A percentile compares a stretch with the other conserved stretches of the same genome.
Evolutionary conservation across 2,329 filamentous ascomycete species (phyloP).

Genomic region (Diaporthe helianthi): DNA sequence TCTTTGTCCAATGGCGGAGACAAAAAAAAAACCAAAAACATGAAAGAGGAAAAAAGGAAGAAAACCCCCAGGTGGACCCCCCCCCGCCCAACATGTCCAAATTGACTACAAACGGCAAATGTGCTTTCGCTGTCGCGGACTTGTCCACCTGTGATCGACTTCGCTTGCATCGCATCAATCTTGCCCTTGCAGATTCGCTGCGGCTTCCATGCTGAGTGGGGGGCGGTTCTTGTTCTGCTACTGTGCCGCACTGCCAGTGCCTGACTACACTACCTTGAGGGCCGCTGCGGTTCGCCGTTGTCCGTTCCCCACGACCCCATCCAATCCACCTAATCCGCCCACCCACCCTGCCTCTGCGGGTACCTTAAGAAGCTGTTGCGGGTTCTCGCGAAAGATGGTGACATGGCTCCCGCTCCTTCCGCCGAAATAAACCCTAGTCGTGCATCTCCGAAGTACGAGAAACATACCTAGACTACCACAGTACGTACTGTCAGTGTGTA

Average conservation of each 20-base stretch:
- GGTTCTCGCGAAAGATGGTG: constrained; percentile 11
- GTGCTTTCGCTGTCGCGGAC: background rate
- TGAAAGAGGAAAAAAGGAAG: background rate
- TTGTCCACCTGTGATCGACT: constrained; percentile 22
- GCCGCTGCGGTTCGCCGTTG: constrained; percentile 11
- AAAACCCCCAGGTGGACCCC: too few relatives aligned
- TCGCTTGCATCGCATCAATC: constrained; percentile 27
- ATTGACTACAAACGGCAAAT: background rate
- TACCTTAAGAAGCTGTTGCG: constrained; percentile 7
- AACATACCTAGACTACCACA: background rate
- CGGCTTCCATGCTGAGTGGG: constrained; percentile 30
- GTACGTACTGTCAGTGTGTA: too few relatives aligned
- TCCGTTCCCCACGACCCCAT: constrained; percentile 21
- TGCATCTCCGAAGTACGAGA: constrained; percentile 27
- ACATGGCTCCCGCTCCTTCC: constrained; percentile 29
- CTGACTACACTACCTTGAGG: too few relatives aligned
- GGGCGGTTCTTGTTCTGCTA: background rate
- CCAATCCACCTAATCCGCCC: too few relatives aligned
- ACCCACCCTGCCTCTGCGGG: constrained; percentile 12
- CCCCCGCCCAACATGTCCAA: background rate
- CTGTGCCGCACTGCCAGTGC: constrained; percentile 2
- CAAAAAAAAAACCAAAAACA: background rate
- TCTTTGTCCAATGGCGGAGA: constrained; percentile 2
- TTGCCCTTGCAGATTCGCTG: constrained; percentile 33
- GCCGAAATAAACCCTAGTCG: constrained; percentile 26